Base-by-base conservation (phyloP, 73 alveolate species). In the Blepharisma stoltei region DNA sequence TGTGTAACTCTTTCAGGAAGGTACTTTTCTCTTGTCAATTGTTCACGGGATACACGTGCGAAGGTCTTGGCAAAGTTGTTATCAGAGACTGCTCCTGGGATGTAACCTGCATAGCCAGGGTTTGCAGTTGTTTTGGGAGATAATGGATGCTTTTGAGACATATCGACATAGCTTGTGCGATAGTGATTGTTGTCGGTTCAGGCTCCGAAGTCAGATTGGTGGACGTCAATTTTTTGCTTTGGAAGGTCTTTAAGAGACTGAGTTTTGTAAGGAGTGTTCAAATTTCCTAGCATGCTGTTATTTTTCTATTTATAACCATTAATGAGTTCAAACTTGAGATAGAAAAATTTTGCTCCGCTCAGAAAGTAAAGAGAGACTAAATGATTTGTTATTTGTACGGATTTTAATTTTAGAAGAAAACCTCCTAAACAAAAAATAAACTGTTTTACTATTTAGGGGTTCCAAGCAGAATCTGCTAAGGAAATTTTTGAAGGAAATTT, bases 261-360 rank as follows among this genome's bases (percentile, higher is more conserved):
- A 11, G 55, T 0, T 43, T 44, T 52, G 23, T 38, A 43, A 69
- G 79, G 79, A 44, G 79, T 9, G 45, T 69, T 69, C n/a, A 69
- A 69, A 69, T 69, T 69, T 44, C 79, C 79, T 38, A 69, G 65
- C 79, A 69, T 69, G 41, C 41, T 32, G 41, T 32, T 32, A 32
- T 32, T 32, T 32, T 32, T 32, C 41, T 32, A 32, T 32, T 32
- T 32, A 32, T 32, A 32, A 32, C 41, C 41, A 32, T 32, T 32
- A 32, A 32, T 32, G 41, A 32, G 41, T 32, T 32, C 41, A 32
- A 32, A 32, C 41, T 32, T 32, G 41, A 32, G 41, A 32, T 32
- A 32, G 41, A 32, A 32, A 32, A 32, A 32, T 32, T 32, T 1
- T 32, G 3, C 0, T 3, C 3, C 41, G 41, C 41, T 32, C 41